A percentile compares a stretch with the other conserved stretches of the same genome.
Evolutionary conservation across 2,329 filamentous ascomycete genomes (phyloP).

Genomic region (Sporothrix schenckii): DNA sequence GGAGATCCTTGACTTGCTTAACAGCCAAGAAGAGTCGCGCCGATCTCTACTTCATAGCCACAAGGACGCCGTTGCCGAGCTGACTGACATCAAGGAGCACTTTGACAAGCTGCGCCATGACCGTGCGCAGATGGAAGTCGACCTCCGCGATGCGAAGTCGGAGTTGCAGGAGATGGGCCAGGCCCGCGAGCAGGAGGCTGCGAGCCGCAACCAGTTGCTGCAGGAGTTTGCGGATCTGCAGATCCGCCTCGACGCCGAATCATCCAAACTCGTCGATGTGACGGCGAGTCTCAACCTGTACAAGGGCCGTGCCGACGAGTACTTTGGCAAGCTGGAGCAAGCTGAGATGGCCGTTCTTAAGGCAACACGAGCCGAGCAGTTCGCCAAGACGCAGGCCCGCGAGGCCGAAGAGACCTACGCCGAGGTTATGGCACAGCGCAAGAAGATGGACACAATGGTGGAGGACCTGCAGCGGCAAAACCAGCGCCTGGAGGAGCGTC

Average conservation of each 20-base stretch:
- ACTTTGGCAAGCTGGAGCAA: slow-evolving; percentile 95
- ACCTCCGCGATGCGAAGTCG: slow-evolving; percentile 79
- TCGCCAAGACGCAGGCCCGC: slow-evolving; percentile 83
- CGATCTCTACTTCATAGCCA: slow-evolving; percentile 80
- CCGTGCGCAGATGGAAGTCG: slow-evolving; percentile 77
- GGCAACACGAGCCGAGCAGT: slow-evolving; percentile 87
- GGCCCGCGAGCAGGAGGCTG: slow-evolving; percentile 81
- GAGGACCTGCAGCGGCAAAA: slow-evolving; percentile 90
- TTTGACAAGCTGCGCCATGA: slow-evolving; percentile 85
- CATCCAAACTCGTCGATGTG: slow-evolving; percentile 81
- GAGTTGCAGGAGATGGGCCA: slow-evolving; percentile 80
- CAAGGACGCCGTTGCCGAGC: slow-evolving; percentile 80
- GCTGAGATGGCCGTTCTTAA: slow-evolving; percentile 95
- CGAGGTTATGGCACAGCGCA: slow-evolving; percentile 85
- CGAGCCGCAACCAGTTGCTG: slow-evolving; percentile 84
- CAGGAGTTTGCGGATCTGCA: slow-evolving; percentile 93
- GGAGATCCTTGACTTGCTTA: slow-evolving; percentile 88
- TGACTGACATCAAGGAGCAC: slow-evolving; percentile 82
- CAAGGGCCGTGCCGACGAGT: slow-evolving; percentile 90
- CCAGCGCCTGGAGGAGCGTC: slow-evolving; percentile 84
- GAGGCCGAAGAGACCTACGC: slow-evolving; percentile 92
- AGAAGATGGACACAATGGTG: slow-evolving; percentile 82
- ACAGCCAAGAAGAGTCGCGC: slow-evolving; percentile 87
- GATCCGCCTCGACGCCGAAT: slow-evolving; percentile 86
- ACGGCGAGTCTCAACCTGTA: slow-evolving; percentile 83